A percentile compares a stretch with the other conserved stretches of the same genome.
Evolutionary conservation across 2,329 filamentous ascomycete genomes (phyloP).

Genomic region (Epichloe gansuensis): DNA sequence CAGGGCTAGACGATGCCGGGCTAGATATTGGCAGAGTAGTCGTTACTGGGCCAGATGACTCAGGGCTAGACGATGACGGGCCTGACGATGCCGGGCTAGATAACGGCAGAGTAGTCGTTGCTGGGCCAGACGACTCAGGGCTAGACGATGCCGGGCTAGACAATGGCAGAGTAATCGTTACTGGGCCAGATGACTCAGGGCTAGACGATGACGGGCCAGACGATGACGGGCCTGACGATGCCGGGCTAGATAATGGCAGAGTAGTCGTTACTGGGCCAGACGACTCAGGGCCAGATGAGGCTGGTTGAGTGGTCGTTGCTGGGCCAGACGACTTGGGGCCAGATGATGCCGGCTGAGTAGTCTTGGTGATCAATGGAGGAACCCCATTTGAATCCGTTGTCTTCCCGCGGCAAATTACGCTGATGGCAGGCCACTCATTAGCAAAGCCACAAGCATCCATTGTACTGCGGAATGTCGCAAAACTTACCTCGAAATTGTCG

Average conservation of each 20-base stretch:
- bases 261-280: not conserved
- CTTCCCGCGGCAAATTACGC: not conserved
- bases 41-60: not conserved
- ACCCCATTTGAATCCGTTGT: not conserved
- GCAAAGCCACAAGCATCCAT: not conserved
- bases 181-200: no score
- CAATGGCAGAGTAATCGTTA: no score
- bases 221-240: not conserved
- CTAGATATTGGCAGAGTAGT: not conserved
- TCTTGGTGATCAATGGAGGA: not conserved
- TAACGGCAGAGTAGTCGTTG: not conserved
- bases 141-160: not conserved
- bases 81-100: not conserved
- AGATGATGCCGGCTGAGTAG: not conserved
- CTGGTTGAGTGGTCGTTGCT: not conserved
- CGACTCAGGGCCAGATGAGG: not conserved
- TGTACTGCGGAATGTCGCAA: not conserved
- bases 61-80: not conserved
- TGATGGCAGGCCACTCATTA: not conserved
- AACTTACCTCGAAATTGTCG: slow-evolving; percentile 1
- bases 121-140: not conserved
- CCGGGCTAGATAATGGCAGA: not conserved
- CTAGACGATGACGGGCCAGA: not conserved
- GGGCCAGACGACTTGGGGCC: not conserved
- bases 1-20: not conserved